phyloP scores from a whole-genome alignment of 2,329 filamentous ascomycete species.

The Cladosporium sp. region DNA sequence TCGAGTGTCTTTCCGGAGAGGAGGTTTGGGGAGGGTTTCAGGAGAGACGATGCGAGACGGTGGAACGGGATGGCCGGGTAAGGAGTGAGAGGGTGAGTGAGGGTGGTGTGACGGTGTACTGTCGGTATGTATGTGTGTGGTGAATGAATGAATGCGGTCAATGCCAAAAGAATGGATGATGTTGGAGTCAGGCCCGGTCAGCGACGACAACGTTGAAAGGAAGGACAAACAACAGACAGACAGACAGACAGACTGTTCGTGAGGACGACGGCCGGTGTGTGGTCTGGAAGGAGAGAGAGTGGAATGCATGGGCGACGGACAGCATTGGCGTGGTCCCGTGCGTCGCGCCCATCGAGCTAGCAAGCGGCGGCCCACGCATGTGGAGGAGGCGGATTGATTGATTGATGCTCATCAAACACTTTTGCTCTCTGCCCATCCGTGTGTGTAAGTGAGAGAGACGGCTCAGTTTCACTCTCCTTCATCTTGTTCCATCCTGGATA shows the following conservation, averaged over 20 bases:
- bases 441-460: too few relatives aligned
- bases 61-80: slow-evolving; percentile 1
- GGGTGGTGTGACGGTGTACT: slow-evolving; percentile 8
- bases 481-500: too few relatives aligned
- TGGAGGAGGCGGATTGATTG: background rate
- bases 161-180: slow-evolving; percentile 8
- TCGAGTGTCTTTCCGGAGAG: background rate
- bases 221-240: background rate
- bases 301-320: slow-evolving; percentile 2
- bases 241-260: slow-evolving; percentile 1
- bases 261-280: background rate
- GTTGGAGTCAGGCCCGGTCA: background rate
- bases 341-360: too few relatives aligned
- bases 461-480: background rate
- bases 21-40: slow-evolving; percentile 8
- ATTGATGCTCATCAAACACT: background rate
- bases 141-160: slow-evolving; percentile 19
- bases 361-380: background rate
- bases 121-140: slow-evolving; percentile 15
- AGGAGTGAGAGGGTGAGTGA: slow-evolving; percentile 8
- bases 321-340: background rate
- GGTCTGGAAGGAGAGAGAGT: slow-evolving; percentile 11
- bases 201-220: background rate
- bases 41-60: background rate
- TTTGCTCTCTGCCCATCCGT: too few relatives aligned